phyloP scores from a whole-genome alignment of 192 early-diverging fungal species.

The Mycoemilia scoparia region DNA sequence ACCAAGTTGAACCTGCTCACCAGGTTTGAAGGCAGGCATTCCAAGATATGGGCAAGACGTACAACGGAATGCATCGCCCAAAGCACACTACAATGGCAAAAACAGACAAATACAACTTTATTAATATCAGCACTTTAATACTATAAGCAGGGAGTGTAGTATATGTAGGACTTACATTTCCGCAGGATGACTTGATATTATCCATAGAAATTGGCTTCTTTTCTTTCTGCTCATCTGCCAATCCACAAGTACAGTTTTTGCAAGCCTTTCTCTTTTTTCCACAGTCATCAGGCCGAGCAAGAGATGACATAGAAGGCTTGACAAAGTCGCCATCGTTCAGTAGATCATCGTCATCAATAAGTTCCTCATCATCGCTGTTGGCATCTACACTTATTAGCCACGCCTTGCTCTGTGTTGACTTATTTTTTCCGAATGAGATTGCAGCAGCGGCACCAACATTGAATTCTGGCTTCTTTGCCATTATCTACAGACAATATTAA shows the following conservation, averaged over 20 bases:
- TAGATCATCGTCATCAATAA: constrained; percentile 73
- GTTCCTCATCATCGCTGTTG: constrained; percentile 56
- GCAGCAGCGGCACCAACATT: constrained; percentile 70
- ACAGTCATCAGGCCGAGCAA: constrained; percentile 52
- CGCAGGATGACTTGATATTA: constrained; percentile 41
- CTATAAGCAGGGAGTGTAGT: no score
- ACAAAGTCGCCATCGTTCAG: constrained; percentile 67
- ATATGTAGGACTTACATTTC: constrained; percentile 43
- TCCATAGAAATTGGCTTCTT: constrained; percentile 28
- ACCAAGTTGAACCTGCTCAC: constrained; percentile 75
- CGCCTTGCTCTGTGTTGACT: constrained; percentile 30
- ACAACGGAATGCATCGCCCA: constrained; percentile 97
- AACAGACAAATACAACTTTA: no score
- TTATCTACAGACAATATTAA: constrained; percentile 26
- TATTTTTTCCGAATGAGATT: constrained; percentile 64
- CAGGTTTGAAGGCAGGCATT: constrained; percentile 91
- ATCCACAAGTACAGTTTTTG: constrained; percentile 94
- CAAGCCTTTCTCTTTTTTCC: constrained; percentile 77
- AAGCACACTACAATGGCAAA: no score
- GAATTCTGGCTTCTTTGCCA: constrained; percentile 63
- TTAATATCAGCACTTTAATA: no score
- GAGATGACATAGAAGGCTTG: constrained; percentile 41
- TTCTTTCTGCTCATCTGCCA: constrained; percentile 45
- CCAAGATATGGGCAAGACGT: constrained; percentile 88
- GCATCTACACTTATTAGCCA: constrained; percentile 62